A percentile compares a stretch with the other conserved stretches of the same genome.
Conservation (phyloP, 495 filamentous ascomycete genomes). For the Wilcoxina mikolae region DNA sequence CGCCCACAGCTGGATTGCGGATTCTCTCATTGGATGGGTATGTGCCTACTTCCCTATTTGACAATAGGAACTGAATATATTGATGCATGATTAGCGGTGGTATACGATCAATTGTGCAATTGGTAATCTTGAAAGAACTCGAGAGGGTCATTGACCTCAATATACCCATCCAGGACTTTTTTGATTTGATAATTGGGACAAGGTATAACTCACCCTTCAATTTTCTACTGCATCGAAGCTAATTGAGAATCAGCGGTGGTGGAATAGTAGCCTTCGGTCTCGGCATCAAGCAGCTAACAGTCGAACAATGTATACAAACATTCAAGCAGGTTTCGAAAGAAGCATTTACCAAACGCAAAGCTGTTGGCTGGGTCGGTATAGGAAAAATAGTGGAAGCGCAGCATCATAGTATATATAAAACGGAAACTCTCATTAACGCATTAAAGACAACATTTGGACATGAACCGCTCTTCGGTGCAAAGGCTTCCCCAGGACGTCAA, state of each 20-base stretch:
- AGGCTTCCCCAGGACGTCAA: constrained; percentile 7
- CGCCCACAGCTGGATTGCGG: constrained; percentile 35
- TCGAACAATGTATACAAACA: constrained; percentile 15
- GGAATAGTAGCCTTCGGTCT: constrained; percentile 41
- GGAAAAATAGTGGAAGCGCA: constrained; percentile 28
- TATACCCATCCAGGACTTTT: constrained; percentile 33
- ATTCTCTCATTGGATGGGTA: constrained; percentile 44
- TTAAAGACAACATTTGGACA: constrained; percentile 28
- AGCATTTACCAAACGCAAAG: constrained; percentile 18
- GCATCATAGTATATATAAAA: constrained; percentile 33
- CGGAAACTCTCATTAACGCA: constrained; percentile 23
- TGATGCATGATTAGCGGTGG: constrained; percentile 29
- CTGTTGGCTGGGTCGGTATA: background rate
- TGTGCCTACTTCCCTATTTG: background rate
- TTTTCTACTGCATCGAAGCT: constrained; percentile 8
- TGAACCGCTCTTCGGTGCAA: constrained; percentile 31
- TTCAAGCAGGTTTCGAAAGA: constrained; percentile 17
- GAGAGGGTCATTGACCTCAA: constrained; percentile 32
- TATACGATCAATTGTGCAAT: constrained; percentile 36
- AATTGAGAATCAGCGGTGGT: constrained; percentile 31
- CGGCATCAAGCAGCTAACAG: constrained; percentile 31
- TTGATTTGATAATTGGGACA: constrained; percentile 42
- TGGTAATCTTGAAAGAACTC: constrained; percentile 34
- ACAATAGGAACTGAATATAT: background rate
- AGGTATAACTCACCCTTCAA: constrained; percentile 29